A percentile compares a stretch with the other conserved stretches of the same genome.
phyloP scores from a whole-genome alignment of 2,329 filamentous ascomycete genomes.

The Talaromyces sp. region DNA sequence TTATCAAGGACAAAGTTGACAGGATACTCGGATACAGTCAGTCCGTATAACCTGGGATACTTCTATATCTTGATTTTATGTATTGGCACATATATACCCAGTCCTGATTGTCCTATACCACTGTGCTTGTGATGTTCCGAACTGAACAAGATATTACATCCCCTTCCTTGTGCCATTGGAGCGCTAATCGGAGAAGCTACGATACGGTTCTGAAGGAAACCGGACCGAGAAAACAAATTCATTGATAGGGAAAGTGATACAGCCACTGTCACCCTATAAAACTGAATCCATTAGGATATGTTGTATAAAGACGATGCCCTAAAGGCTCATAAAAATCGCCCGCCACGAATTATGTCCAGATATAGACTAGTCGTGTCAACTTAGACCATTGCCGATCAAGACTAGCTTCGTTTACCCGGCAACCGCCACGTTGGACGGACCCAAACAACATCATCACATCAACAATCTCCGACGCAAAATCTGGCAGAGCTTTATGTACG shows the following conservation, averaged over 20 bases:
- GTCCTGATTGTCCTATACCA: neutral
- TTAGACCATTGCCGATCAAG: conserved; percentile 11
- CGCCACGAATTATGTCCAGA: neutral
- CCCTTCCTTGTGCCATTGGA: neutral
- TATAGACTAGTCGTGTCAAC: neutral
- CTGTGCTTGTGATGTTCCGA: neutral
- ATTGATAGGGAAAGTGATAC: neutral
- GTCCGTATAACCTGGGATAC: neutral
- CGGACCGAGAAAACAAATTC: neutral
- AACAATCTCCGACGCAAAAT: conserved; percentile 12
- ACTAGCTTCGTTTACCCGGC: conserved; percentile 33
- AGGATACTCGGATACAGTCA: conserved; percentile 7
- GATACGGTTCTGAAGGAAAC: neutral
- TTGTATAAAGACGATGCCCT: neutral
- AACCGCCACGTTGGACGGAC: conserved; percentile 23
- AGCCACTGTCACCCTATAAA: neutral
- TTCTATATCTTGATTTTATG: neutral
- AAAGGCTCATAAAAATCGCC: neutral
- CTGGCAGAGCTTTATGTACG: neutral
- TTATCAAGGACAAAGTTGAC: conserved; percentile 26
- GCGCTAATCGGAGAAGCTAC: neutral
- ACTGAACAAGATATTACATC: no score
- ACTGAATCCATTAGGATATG: neutral
- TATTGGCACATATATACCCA: neutral
- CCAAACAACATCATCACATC: conserved; percentile 23